Base-by-base conservation (phyloP, 169 alveolate species). In the Besnoitia besnoiti region DNA sequence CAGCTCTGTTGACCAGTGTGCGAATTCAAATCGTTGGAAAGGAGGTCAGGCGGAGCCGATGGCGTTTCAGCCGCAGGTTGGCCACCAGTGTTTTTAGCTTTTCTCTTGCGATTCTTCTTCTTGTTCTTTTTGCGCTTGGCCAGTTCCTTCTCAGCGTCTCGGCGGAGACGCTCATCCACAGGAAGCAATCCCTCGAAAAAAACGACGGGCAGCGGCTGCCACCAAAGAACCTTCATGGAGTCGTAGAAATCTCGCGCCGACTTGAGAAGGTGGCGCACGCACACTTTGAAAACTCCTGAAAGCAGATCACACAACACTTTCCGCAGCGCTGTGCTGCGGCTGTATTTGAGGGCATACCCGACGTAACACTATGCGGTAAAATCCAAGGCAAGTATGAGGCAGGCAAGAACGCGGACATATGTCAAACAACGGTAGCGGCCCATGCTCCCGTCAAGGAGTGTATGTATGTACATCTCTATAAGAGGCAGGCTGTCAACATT, bases 201-300 rank as follows among this genome's bases (percentile, higher is more conserved):
- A 8, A 77, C 55, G 40, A 77, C 87, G 14, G 87, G 87, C 87
- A 77, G 10, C 87, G 87, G 87, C 30, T 77, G 87, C 87, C 87
- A 77, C 87, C 87, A 77, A 27, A 77, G 59, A 19, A 77, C 87
- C 40, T 42, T 37, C 59, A 27, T 14, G 19, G 87, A 39, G 59
- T 77, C 87, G 59, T 40, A 77, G 39, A 77, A 42, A 24, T 77
- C 87, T 21, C 87, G 49, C 21, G 87, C 59, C 27, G 61, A 39
- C 30, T 35, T 33, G 44, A 90, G 88, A 35, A 90, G 62, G 62
- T 90, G 93, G 19, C 93, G 93, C 35, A 90, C 89, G 35, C 93
- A 90, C 12, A 90, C 93, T 24, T 76, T 62, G 62, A 90, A 90
- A 3, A 90, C 82, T 0, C 93, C 93, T 90, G 89, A 35, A 73